Conservation (phyloP, 768 basidiomycete genomes). For the Suillus spraguei region DNA sequence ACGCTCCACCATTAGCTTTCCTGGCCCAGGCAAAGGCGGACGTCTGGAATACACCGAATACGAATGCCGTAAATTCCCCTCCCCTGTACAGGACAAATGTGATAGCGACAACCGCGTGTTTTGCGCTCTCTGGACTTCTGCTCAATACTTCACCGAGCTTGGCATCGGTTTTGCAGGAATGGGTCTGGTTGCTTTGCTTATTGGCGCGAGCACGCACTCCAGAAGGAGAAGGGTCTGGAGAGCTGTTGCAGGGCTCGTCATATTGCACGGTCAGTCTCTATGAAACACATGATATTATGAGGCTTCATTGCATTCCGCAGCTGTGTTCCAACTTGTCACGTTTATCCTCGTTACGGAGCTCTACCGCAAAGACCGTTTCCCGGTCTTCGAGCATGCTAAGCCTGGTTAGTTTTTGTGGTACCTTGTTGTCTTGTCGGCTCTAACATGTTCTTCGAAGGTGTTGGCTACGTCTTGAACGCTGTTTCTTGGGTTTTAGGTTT, state of each 20-base stretch:
- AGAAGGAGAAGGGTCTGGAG: slow-evolving; percentile 77
- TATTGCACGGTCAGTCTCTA: slow-evolving; percentile 53
- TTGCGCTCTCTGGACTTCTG: slow-evolving; percentile 73
- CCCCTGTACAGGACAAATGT: slow-evolving; percentile 47
- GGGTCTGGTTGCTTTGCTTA: slow-evolving; percentile 57
- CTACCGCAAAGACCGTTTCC: slow-evolving; percentile 48
- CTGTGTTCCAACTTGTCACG: slow-evolving; percentile 58
- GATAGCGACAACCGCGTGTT: slow-evolving; percentile 57
- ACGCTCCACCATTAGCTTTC: slow-evolving; percentile 48
- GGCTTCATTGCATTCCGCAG: slow-evolving; percentile 32
- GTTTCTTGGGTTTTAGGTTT: slow-evolving; percentile 64
- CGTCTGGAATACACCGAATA: slow-evolving; percentile 54
- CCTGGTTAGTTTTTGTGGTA: slow-evolving; percentile 47
- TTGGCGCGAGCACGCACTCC: slow-evolving; percentile 75
- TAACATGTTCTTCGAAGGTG: slow-evolving; percentile 42
- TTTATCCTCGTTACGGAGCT: slow-evolving; percentile 68
- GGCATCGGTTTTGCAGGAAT: slow-evolving; percentile 64
- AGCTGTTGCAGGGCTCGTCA: slow-evolving; percentile 64
- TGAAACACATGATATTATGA: not conserved
- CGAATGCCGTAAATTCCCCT: slow-evolving; percentile 69
- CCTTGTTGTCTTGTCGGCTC: not conserved
- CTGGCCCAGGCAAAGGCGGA: slow-evolving; percentile 44
- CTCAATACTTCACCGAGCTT: slow-evolving; percentile 65
- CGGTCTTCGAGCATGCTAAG: slow-evolving; percentile 57
- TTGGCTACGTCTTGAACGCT: slow-evolving; percentile 59